Conservation (phyloP, 2,329 filamentous ascomycete genomes). For the Septoria petroselini region DNA sequence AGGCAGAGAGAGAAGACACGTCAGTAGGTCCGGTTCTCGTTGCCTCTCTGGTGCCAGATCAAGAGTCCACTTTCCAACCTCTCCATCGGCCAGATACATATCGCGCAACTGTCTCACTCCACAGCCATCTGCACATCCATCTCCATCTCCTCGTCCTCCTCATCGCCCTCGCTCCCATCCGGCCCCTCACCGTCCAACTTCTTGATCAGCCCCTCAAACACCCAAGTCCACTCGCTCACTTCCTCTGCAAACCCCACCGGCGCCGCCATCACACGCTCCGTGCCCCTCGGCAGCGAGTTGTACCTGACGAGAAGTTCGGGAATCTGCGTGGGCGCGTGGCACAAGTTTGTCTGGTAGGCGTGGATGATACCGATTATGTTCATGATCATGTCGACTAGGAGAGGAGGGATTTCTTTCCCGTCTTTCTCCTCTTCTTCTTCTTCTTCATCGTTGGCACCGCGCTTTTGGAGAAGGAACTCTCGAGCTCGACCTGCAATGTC, state of each 20-base stretch:
- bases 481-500: background rate
- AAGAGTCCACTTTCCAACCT: no score
- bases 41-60: no score
- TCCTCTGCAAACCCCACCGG: background rate
- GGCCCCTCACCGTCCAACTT: background rate
- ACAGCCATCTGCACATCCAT: no score
- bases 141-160: background rate
- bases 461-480: background rate
- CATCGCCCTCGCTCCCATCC: conserved; percentile 1
- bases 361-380: background rate
- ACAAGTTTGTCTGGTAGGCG: background rate
- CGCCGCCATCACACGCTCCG: background rate
- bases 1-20: no score
- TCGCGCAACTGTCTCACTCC: no score
- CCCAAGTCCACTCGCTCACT: background rate
- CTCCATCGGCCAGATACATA: no score
- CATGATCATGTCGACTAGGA: background rate
- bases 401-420: no score
- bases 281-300: background rate
- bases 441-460: background rate
- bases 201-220: background rate
- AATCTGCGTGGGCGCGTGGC: background rate
- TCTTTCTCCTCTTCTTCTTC: no score
- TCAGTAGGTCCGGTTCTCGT: no score
- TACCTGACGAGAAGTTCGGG: background rate